These are phyloP conservation scores for Thielaviopsis musarum DNA, from an alignment of 2,329 filamentous ascomycete species.

Conservation along the genomic window DNA sequence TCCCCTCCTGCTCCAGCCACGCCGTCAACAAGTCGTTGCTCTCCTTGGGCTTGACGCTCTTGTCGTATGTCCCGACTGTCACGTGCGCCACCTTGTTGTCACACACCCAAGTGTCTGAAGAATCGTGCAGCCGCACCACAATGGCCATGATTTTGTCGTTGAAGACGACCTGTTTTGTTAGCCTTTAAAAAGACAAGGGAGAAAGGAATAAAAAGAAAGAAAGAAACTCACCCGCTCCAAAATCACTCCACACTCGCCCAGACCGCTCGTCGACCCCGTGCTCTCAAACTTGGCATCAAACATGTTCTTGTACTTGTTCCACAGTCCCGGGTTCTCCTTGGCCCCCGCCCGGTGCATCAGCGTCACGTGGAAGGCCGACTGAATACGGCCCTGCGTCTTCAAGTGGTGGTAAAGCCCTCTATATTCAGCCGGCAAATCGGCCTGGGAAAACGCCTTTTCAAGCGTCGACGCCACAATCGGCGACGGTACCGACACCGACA, in stretches of 20 bases:
- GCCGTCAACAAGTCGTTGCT: constrained; percentile 67
- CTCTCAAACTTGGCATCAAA: constrained; percentile 29
- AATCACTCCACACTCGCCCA: constrained; percentile 49
- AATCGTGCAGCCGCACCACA: constrained; percentile 54
- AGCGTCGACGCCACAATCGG: constrained; percentile 36
- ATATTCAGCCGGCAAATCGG: constrained; percentile 25
- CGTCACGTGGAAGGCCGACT: constrained; percentile 83
- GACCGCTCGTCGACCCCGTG: constrained; percentile 20
- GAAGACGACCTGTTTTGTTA: constrained; percentile 46
- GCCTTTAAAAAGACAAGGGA: constrained; percentile 22
- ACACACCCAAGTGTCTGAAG: constrained; percentile 44
- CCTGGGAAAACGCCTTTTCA: constrained; percentile 48
- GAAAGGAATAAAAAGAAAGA: constrained; percentile 21
- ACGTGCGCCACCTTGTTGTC: constrained; percentile 71
- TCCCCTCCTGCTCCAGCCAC: constrained; percentile 49
- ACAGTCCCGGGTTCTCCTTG: constrained; percentile 48
- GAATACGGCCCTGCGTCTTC: constrained; percentile 55
- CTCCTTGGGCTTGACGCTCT: constrained; percentile 74
- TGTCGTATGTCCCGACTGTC: constrained; percentile 67
- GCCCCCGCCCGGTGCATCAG: constrained; percentile 64
- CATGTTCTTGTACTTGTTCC: constrained; percentile 53
- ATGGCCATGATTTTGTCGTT: constrained; percentile 82
- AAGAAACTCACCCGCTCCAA: constrained; percentile 36
- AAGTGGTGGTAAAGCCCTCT: constrained; percentile 54
- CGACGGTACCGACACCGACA: constrained; percentile 31